Percentiles rank a stretch among this genome's conserved stretches.
Evolutionary conservation across 495 filamentous ascomycete species (phyloP).

Genomic region (Penicillium antarcticum): DNA sequence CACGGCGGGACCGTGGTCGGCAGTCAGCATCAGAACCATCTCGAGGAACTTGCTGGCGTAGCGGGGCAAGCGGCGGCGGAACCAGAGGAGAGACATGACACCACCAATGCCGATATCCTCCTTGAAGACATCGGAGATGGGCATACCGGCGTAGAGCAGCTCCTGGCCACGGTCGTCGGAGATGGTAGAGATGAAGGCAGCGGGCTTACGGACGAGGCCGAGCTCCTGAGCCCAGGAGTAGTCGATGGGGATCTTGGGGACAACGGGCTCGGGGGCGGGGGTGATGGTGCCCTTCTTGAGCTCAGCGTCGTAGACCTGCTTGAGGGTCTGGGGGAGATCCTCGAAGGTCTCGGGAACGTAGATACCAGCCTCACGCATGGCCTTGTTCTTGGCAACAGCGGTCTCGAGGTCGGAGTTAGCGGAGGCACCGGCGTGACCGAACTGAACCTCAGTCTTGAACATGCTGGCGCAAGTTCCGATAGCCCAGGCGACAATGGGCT

Average conservation of each 20-base stretch:
- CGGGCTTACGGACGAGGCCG: constrained; percentile 98
- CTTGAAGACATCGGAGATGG: constrained; percentile 97
- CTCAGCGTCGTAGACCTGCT: constrained; percentile 77
- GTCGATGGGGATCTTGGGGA: constrained; percentile 99
- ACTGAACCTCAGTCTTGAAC: constrained; percentile 99
- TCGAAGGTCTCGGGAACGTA: constrained; percentile 95
- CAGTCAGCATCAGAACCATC: constrained; percentile 99
- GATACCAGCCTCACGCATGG: constrained; percentile 92
- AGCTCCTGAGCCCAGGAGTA: constrained; percentile 99
- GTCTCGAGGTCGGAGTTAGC: constrained; percentile 99
- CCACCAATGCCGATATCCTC: constrained; percentile 99
- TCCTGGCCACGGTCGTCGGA: constrained; percentile 99
- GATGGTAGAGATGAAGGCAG: constrained; percentile 99
- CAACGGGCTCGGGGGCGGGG: constrained; percentile 82
- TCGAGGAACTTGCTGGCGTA: constrained; percentile 98
- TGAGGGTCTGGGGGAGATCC: constrained; percentile 77
- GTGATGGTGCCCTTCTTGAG: constrained; percentile 79
- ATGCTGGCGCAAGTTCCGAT: constrained; percentile 98
- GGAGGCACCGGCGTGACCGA: constrained; percentile 96
- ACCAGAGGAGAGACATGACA: constrained; percentile 99
- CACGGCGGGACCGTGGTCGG: constrained; percentile 97
- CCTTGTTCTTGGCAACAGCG: constrained; percentile 91
- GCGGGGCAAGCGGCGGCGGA: constrained; percentile 93
- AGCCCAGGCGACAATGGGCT: constrained; percentile 98
- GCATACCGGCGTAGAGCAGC: constrained; percentile 97